These are phyloP conservation scores for Gynochthodes officinalis DNA, from an alignment of 257 asterid species.

Conservation along the genomic window DNA sequence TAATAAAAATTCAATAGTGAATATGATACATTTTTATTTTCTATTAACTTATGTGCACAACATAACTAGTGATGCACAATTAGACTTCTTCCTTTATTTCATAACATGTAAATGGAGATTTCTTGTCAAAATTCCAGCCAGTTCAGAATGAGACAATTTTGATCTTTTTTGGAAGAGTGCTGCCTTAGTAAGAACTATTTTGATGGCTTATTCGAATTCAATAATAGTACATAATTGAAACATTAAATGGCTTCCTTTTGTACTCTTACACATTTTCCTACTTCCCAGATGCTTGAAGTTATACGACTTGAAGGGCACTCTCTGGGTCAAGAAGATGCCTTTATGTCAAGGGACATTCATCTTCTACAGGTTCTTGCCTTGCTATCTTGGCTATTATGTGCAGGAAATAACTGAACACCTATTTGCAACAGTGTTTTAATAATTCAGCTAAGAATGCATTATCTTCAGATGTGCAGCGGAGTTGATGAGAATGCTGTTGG, in stretches of 20 bases:
- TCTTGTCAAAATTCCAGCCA: too few species aligned
- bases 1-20: neutral
- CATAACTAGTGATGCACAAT: neutral
- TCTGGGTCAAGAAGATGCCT: slow-evolving; percentile 74
- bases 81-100: neutral
- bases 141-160: too few species aligned
- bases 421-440: neutral
- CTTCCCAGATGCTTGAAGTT: slow-evolving; percentile 87
- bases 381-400: slow-evolving; percentile 1
- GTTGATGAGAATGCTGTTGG: slow-evolving; percentile 85
- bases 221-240: neutral
- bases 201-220: too few species aligned
- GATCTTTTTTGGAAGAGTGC: too few species aligned
- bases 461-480: slow-evolving; percentile 83
- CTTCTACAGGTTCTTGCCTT: slow-evolving; percentile 66
- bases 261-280: neutral
- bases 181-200: too few species aligned
- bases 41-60: neutral
- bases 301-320: slow-evolving; percentile 89
- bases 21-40: neutral
- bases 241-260: neutral
- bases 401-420: neutral
- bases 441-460: slow-evolving; percentile 18
- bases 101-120: neutral
- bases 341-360: slow-evolving; percentile 80